These are phyloP conservation scores for Mentha longifolia DNA, from an alignment of 257 asterid genomes.

Conservation along the genomic window DNA sequence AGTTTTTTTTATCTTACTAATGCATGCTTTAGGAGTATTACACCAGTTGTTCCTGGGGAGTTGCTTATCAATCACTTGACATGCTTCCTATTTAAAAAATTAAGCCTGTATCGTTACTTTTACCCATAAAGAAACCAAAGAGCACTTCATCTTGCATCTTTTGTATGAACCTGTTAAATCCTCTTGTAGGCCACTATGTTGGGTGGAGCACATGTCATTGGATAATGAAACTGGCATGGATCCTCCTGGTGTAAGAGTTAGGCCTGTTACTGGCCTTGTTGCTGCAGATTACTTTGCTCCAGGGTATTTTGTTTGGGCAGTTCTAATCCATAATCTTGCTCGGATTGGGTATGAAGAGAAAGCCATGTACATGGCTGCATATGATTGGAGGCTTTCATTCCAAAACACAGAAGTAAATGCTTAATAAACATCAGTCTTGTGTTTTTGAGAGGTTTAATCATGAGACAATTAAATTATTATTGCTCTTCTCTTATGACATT, in stretches of 20 bases:
- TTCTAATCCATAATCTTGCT: slow-evolving; percentile 85
- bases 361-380: slow-evolving; percentile 96
- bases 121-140: not conserved
- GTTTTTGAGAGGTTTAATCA: slow-evolving; percentile 16
- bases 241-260: slow-evolving; percentile 81
- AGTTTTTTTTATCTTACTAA: not conserved
- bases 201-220: slow-evolving; percentile 95
- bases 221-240: slow-evolving; percentile 95
- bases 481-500: slow-evolving; percentile 16
- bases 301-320: slow-evolving; percentile 99
- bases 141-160: slow-evolving; percentile 15
- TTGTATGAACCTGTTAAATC: slow-evolving; percentile 15
- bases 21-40: not conserved
- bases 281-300: slow-evolving; percentile 98
- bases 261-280: slow-evolving; percentile 93
- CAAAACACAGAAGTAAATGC: slow-evolving; percentile 86
- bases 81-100: not conserved
- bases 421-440: slow-evolving; percentile 16
- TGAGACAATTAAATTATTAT: slow-evolving; percentile 12
- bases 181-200: slow-evolving; percentile 81
- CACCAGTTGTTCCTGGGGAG: not conserved
- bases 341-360: slow-evolving; percentile 95
- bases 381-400: slow-evolving; percentile 97
- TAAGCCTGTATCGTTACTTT: not conserved
- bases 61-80: not conserved